phyloP scores from a whole-genome alignment of 805 yeast species.

The Yamadazyma paraphyllophila region DNA sequence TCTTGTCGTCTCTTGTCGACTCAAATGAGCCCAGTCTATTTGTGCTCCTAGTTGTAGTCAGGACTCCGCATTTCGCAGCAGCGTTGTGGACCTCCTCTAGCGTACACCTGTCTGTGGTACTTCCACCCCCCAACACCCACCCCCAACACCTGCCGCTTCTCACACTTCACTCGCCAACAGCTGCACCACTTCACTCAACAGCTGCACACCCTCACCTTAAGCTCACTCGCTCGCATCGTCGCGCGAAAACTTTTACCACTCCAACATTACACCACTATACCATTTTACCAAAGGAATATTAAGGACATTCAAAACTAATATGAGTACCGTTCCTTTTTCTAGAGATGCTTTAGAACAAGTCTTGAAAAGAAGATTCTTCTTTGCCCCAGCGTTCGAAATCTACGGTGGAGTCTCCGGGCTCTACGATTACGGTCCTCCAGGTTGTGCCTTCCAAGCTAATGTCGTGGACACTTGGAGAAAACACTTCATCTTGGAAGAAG shows the following conservation, averaged over 20 bases:
- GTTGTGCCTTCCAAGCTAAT: constrained; percentile 97
- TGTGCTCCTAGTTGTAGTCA: too few species aligned
- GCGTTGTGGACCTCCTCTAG: too few species aligned
- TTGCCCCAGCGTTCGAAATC: constrained; percentile 94
- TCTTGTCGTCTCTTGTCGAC: too few species aligned
- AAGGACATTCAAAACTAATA: constrained; percentile 3
- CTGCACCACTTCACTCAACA: too few species aligned
- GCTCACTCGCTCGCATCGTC: too few species aligned
- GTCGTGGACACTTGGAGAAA: constrained; percentile 95
- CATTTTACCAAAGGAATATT: constrained; percentile 1
- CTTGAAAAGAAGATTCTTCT: constrained; percentile 92
- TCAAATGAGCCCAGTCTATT: too few species aligned
- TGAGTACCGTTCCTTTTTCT: constrained; percentile 46
- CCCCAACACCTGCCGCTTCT: too few species aligned
- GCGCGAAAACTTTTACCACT: neutral
- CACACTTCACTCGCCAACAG: too few species aligned
- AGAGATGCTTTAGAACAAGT: constrained; percentile 90
- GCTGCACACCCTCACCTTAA: neutral
- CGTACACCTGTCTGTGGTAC: too few species aligned
- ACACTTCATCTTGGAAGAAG: constrained; percentile 96
- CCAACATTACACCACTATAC: constrained; percentile 1
- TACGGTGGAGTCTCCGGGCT: constrained; percentile 99
- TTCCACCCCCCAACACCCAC: too few species aligned
- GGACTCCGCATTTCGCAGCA: neutral
- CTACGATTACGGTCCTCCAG: constrained; percentile 99